These are phyloP conservation scores for Ichthyophonus hoferi DNA, from an alignment of 208 protist species.

Conservation along the genomic window DNA sequence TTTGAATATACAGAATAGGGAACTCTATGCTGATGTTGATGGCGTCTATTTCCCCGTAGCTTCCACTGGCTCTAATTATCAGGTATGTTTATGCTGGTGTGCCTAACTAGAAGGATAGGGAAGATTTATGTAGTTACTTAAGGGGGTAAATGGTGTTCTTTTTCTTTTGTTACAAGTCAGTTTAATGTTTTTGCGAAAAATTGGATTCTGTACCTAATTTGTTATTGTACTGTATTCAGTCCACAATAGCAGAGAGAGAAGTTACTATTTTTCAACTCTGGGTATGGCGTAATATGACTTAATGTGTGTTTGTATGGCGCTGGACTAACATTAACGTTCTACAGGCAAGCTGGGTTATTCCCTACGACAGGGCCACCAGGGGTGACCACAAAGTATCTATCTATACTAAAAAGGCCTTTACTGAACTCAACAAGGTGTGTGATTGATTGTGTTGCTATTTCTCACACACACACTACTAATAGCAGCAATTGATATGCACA, in stretches of 20 bases:
- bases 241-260: too few relatives aligned
- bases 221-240: background rate
- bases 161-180: background rate
- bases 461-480: background rate
- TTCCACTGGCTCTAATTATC: background rate
- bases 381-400: background rate
- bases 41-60: background rate
- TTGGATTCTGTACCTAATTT: background rate
- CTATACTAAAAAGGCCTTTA: background rate
- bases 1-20: background rate
- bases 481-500: background rate
- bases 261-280: too few relatives aligned
- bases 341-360: background rate
- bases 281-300: too few relatives aligned
- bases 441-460: background rate
- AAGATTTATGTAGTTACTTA: background rate
- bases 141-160: background rate
- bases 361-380: background rate
- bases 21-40: background rate
- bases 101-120: background rate
- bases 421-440: background rate
- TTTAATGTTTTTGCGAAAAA: background rate
- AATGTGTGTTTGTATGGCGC: background rate
- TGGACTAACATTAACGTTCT: background rate
- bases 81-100: background rate